These are phyloP conservation scores for Coemansia brasiliensis DNA, from an alignment of 192 early-diverging fungal genomes.

Conservation along the genomic window DNA sequence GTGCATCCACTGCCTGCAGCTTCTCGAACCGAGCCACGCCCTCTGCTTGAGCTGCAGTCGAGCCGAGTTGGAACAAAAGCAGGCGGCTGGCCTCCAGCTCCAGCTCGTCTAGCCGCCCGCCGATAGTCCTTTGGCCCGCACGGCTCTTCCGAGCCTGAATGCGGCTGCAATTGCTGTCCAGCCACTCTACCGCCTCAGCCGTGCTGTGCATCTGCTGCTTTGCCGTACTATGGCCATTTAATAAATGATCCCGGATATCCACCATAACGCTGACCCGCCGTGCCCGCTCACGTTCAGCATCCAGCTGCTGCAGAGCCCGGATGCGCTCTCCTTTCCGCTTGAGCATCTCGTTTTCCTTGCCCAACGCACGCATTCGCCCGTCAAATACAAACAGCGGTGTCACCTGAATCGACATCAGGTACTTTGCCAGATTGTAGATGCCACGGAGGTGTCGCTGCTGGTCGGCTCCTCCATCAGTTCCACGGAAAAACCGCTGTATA, in stretches of 20 bases:
- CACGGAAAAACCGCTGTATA: conserved; percentile 58
- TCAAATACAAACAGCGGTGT: conserved; percentile 76
- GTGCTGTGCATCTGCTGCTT: background rate
- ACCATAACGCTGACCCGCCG: conserved; percentile 19
- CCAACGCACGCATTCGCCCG: conserved; percentile 47
- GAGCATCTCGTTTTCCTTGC: conserved; percentile 56
- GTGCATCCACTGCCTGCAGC: conserved; percentile 3
- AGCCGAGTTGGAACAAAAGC: conserved; percentile 26
- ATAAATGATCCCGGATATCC: conserved; percentile 4
- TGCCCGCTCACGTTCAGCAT: conserved; percentile 13
- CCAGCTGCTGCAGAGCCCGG: conserved; percentile 21
- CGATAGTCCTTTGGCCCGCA: conserved; percentile 9
- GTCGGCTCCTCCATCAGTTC: conserved; percentile 40
- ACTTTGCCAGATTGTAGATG: conserved; percentile 58
- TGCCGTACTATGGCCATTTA: background rate
- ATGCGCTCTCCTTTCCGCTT: conserved; percentile 19
- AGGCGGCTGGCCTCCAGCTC: conserved; percentile 15
- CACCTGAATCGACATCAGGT: conserved; percentile 55
- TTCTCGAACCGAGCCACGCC: background rate
- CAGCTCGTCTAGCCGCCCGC: conserved; percentile 23
- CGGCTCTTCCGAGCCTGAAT: background rate
- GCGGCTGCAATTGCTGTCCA: background rate
- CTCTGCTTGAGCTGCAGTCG: background rate
- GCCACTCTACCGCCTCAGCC: conserved; percentile 1
- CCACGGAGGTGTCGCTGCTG: conserved; percentile 59